Conservation (phyloP, 306 rosid species). For the Trichosanthes cucumerina region DNA sequence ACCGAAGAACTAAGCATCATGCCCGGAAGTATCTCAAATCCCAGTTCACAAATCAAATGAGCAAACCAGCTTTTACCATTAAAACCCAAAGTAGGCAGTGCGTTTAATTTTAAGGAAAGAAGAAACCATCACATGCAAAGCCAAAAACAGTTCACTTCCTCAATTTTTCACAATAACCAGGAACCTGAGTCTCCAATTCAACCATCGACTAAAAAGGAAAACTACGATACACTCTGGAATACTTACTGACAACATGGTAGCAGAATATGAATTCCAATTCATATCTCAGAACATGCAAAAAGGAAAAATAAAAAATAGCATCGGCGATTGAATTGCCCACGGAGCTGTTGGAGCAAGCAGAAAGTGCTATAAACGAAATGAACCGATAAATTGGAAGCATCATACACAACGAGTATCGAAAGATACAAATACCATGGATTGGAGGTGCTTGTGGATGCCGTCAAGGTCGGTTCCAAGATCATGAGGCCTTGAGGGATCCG, state of each 20-base stretch:
- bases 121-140: background rate
- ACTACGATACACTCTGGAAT: background rate
- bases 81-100: background rate
- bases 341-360: background rate
- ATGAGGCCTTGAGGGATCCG: slow-evolving; percentile 22
- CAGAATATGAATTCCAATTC: background rate
- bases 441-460: slow-evolving; percentile 42
- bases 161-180: background rate
- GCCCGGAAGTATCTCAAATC: background rate
- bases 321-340: background rate
- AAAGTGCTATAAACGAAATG: background rate
- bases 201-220: background rate
- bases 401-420: background rate
- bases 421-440: slow-evolving; percentile 33
- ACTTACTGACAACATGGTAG: background rate
- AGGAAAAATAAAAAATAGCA: background rate
- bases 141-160: background rate
- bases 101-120: background rate
- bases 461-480: slow-evolving; percentile 30
- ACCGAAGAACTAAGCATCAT: background rate
- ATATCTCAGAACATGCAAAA: background rate
- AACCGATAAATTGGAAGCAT: background rate
- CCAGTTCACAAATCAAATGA: background rate
- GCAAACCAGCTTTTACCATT: background rate
- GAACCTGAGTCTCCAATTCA: background rate